A percentile compares a stretch with the other conserved stretches of the same genome.
These are phyloP conservation scores for Ophiostoma populinum DNA, from an alignment of 2,329 filamentous ascomycete species.

Conservation along the genomic window DNA sequence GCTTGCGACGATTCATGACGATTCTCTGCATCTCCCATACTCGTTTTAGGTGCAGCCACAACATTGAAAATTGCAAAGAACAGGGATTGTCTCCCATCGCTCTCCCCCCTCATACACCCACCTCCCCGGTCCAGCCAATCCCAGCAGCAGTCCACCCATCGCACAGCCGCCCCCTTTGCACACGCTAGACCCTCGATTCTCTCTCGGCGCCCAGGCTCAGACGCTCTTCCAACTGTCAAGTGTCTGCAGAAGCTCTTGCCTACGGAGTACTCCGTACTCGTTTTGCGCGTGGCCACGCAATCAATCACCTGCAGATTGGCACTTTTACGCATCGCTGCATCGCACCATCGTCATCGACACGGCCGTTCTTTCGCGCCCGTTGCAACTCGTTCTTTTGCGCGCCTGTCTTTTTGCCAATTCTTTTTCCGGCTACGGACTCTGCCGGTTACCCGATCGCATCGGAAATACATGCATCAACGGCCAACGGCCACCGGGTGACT, in stretches of 20 bases:
- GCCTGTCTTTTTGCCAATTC: too few species aligned
- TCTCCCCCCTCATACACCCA: not conserved
- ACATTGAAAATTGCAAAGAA: too few species aligned
- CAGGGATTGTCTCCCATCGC: not conserved
- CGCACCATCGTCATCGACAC: too few species aligned
- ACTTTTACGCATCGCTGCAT: too few species aligned
- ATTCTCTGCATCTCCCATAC: not conserved
- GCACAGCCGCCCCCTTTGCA: constrained; percentile 2
- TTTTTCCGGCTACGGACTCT: too few species aligned
- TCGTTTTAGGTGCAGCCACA: not conserved
- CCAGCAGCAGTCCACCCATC: not conserved
- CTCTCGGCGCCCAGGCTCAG: constrained; percentile 8
- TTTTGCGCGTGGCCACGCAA: constrained; percentile 2
- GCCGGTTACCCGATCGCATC: constrained; percentile 1
- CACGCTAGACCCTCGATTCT: constrained; percentile 3
- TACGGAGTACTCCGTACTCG: too few species aligned
- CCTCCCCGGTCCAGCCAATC: constrained; percentile 1
- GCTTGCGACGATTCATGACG: too few species aligned
- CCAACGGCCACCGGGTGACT: not conserved
- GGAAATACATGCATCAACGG: not conserved
- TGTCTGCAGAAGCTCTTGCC: not conserved
- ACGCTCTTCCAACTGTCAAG: not conserved
- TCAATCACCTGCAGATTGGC: not conserved
- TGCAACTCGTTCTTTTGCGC: too few species aligned
- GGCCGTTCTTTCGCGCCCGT: too few species aligned